Conservation (phyloP, 1,284 basidiomycete species). For the Trichosporon sp. region DNA sequence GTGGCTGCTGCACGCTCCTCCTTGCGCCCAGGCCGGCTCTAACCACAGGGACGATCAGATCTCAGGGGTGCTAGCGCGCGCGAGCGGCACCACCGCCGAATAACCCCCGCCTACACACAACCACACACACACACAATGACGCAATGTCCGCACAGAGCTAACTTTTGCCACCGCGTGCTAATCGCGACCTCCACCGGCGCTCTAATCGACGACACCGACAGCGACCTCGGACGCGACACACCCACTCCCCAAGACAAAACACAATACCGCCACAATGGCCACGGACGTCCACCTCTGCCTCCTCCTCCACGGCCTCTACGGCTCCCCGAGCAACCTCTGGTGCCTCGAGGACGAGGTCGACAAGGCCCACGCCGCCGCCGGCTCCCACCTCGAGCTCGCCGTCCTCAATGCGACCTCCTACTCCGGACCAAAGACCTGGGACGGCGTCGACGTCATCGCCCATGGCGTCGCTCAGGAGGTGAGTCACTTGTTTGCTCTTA, state of each 20-base stretch:
- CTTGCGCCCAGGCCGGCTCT: not conserved
- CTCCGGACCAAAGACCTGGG: conserved; percentile 42
- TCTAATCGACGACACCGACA: too few relatives aligned
- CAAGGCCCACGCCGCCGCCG: not conserved
- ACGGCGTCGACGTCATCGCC: conserved; percentile 49
- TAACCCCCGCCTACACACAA: not conserved
- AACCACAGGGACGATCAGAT: not conserved
- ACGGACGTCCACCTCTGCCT: conserved; percentile 41
- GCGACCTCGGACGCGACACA: too few relatives aligned
- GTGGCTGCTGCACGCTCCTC: not conserved
- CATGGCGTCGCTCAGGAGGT: conserved; percentile 37
- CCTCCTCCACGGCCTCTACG: conserved; percentile 48
- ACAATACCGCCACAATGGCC: not conserved
- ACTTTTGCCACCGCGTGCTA: not conserved
- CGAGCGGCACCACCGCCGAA: not conserved
- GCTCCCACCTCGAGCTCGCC: conserved; percentile 19
- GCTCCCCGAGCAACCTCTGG: conserved; percentile 35
- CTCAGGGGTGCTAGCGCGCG: not conserved
- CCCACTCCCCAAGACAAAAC: not conserved
- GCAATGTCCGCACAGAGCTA: not conserved
- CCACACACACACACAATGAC: not conserved
- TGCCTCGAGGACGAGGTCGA: conserved; percentile 35
- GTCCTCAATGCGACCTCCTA: conserved; percentile 31
- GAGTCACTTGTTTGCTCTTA: conserved; percentile 3
- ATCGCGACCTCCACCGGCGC: not conserved